phyloP scores from a whole-genome alignment of 106 monocot species.

The Phalaenopsis equestris region DNA sequence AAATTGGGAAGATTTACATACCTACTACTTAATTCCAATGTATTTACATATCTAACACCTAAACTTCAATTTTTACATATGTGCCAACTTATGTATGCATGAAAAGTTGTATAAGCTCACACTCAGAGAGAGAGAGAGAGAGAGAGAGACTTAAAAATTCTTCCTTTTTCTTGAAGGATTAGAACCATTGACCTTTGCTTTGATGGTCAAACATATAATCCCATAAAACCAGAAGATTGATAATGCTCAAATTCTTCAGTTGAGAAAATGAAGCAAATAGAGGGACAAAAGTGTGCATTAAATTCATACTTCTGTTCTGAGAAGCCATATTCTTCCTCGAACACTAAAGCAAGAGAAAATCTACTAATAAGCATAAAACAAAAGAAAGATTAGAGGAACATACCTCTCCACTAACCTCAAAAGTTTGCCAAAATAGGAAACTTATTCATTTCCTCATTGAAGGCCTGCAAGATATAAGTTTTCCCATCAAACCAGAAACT shows the following conservation, averaged over 20 bases:
- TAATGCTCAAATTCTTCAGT: neutral
- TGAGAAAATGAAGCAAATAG: neutral
- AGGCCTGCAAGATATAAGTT: conserved; percentile 14
- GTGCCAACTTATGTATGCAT: too few species aligned
- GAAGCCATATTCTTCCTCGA: too few species aligned
- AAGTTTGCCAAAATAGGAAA: conserved; percentile 16
- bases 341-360: conserved; percentile 2
- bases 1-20: neutral
- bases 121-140: neutral
- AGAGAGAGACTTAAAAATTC: neutral
- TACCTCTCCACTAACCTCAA: neutral
- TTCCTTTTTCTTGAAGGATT: neutral
- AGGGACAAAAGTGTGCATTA: neutral
- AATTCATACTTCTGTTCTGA: too few species aligned
- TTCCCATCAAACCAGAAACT: conserved; percentile 21
- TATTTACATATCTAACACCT: too few species aligned
- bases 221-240: neutral
- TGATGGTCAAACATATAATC: neutral
- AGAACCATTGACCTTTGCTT: neutral
- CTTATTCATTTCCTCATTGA: conserved; percentile 18
- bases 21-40: too few species aligned
- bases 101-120: too few species aligned
- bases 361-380: neutral
- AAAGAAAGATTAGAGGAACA: neutral
- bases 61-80: too few species aligned